Conservation (phyloP, 192 early-diverging fungal species). For the Rhizoclosmatium sp. region DNA sequence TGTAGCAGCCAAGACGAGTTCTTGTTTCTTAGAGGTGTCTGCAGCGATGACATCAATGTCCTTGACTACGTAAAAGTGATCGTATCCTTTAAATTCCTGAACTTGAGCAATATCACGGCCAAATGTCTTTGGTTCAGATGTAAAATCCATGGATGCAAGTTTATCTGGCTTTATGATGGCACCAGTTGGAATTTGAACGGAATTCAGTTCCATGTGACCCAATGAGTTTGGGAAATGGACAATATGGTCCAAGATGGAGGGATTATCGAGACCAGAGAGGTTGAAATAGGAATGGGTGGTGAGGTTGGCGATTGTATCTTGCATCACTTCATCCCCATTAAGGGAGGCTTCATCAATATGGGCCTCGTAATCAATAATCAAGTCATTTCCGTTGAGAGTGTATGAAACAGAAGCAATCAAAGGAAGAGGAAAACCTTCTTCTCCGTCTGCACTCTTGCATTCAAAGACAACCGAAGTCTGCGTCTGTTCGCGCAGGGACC, state of each 20-base stretch:
- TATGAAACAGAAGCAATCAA: slow-evolving; percentile 68
- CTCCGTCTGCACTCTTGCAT: slow-evolving; percentile 70
- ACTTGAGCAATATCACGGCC: slow-evolving; percentile 62
- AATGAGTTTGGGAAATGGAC: slow-evolving; percentile 51
- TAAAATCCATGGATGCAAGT: slow-evolving; percentile 63
- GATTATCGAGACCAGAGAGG: slow-evolving; percentile 69
- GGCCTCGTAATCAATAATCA: slow-evolving; percentile 56
- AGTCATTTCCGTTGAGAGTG: slow-evolving; percentile 38
- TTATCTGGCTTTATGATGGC: slow-evolving; percentile 50
- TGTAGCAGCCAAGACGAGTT: slow-evolving; percentile 44
- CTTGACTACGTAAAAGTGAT: slow-evolving; percentile 75
- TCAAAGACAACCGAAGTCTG: slow-evolving; percentile 65
- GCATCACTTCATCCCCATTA: slow-evolving; percentile 33
- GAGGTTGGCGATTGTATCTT: slow-evolving; percentile 68
- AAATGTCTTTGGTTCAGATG: slow-evolving; percentile 57
- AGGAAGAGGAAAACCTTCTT: slow-evolving; percentile 82
- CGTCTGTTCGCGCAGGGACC: slow-evolving; percentile 53
- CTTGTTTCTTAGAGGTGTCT: neutral
- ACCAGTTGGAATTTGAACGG: slow-evolving; percentile 77
- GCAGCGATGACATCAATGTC: neutral
- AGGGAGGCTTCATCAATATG: slow-evolving; percentile 58
- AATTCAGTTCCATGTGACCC: slow-evolving; percentile 63
- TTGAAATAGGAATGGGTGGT: slow-evolving; percentile 94
- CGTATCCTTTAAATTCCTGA: slow-evolving; percentile 74
- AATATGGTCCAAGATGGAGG: slow-evolving; percentile 62